Conservation (phyloP, 2,329 filamentous ascomycete genomes). For the Scolecobasidium constrictum region DNA sequence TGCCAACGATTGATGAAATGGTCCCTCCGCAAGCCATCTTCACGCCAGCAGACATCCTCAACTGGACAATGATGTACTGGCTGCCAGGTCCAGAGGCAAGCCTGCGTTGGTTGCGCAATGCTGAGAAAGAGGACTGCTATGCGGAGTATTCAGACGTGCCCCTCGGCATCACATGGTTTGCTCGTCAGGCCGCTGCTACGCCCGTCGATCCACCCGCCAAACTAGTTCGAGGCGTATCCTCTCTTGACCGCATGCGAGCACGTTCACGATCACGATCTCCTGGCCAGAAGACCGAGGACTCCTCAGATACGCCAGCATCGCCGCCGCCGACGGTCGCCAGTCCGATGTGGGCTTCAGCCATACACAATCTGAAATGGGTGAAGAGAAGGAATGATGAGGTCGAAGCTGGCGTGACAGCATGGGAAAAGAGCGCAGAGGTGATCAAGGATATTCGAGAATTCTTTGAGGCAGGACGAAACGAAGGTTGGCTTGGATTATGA, state of each 20-base stretch:
- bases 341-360: not conserved
- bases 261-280: too few relatives aligned
- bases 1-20: not conserved
- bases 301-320: too few relatives aligned
- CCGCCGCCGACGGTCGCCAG: too few relatives aligned
- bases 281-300: too few relatives aligned
- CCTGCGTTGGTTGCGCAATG: conserved; percentile 39
- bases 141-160: conserved; percentile 20
- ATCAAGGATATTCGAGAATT: not conserved
- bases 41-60: conserved; percentile 43
- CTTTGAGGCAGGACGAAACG: not conserved
- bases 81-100: conserved; percentile 53
- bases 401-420: not conserved
- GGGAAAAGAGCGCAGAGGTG: not conserved
- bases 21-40: conserved; percentile 16
- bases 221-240: too few relatives aligned
- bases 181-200: conserved; percentile 9
- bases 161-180: conserved; percentile 30
- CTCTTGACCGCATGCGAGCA: too few relatives aligned
- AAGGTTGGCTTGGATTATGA: not conserved
- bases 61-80: conserved; percentile 53
- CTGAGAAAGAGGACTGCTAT: conserved; percentile 16
- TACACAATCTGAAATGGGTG: not conserved
- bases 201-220: too few relatives aligned
- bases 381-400: not conserved